Evolutionary conservation across 495 filamentous ascomycete species (phyloP), one percentile per base, ranked within the genome.

Genomic region (Letharia lupina): DNA sequence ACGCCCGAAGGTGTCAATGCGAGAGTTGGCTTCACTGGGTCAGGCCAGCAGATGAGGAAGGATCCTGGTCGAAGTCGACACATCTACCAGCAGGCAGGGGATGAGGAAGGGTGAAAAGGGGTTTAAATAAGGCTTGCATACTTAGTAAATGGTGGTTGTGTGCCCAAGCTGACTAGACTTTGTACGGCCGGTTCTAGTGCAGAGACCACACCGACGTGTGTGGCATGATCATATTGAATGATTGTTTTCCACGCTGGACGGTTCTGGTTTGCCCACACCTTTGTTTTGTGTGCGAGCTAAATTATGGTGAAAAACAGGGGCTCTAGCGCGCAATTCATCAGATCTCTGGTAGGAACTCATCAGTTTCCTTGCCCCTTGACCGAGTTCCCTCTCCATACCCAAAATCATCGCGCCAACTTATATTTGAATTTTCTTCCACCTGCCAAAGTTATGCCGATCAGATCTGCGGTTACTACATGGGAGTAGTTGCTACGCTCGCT

Each of bases 11-110:
- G 90, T 56, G 81, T 93, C 16, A 84, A 91, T 69, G 91, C 90
- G 58, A 82, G 91, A 87, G 94, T 98, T 69, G 94, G 94, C 20
- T 96, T 97, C 72, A 96, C 92, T 20, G 94, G 94, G 50, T 96
- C 92, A 50, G 94, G 94, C 44, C 90, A 94, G 73, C 81, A 86
- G 63, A 97, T 97, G 94, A 89, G 91, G 70, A 96, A 96, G 73
- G 93, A 96, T 74, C 85, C 87, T 37, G 84, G 87, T 48, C 81
- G 94, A 67, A 88, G 84, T 70, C 88, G 91, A 67, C 91, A 96
- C 73, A 88, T 93, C 65, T 96, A 96, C 75, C 87, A 94, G 73
- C 82, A 88, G 61, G 86, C 79, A 69, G 91, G 91, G 16, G 90
- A 96, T 45, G 83, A 93, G 68, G 87, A 86, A 23, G 63, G 63